A percentile compares a stretch with the other conserved stretches of the same genome.
Evolutionary conservation across 164 flowering plant species (phyloP).

Genomic region (Litsea cubeba): DNA sequence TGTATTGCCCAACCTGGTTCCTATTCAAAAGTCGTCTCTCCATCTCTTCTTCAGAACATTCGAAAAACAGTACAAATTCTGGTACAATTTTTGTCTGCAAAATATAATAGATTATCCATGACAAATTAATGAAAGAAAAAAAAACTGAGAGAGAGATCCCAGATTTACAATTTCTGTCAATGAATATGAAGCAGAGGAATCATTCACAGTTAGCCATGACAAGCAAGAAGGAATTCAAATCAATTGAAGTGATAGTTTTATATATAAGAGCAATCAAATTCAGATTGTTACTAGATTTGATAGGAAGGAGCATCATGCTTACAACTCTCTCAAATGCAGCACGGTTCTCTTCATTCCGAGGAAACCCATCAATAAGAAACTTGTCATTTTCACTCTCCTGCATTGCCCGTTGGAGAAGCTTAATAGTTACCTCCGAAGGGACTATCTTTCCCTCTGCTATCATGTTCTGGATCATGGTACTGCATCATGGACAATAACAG

Average conservation of each 20-base stretch:
- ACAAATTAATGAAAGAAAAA: not conserved
- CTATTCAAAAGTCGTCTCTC: slow-evolving; percentile 80
- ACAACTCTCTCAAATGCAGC: slow-evolving; percentile 86
- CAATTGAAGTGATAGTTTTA: too few relatives aligned
- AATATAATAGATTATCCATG: slow-evolving; percentile 7
- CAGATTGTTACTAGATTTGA: too few relatives aligned
- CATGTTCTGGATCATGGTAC: slow-evolving; percentile 86
- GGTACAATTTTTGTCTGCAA: slow-evolving; percentile 86
- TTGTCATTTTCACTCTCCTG: slow-evolving; percentile 66
- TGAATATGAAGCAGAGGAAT: not conserved
- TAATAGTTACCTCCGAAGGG: slow-evolving; percentile 87
- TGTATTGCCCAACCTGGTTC: slow-evolving; percentile 59
- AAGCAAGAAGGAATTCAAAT: not conserved
- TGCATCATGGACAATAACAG: slow-evolving; percentile 16
- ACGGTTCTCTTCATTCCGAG: slow-evolving; percentile 92
- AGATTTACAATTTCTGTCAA: not conserved
- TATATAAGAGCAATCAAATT: too few relatives aligned
- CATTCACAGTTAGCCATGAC: not conserved
- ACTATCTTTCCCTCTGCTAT: slow-evolving; percentile 90
- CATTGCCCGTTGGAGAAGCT: slow-evolving; percentile 84
- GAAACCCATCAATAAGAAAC: slow-evolving; percentile 94
- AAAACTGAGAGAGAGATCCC: too few relatives aligned
- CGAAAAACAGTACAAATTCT: slow-evolving; percentile 68
- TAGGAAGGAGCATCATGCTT: slow-evolving; percentile 21
- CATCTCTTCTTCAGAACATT: slow-evolving; percentile 93